Evolutionary conservation across 1,139 yeast species (phyloP).

Genomic region (Komagataea norvegica): DNA sequence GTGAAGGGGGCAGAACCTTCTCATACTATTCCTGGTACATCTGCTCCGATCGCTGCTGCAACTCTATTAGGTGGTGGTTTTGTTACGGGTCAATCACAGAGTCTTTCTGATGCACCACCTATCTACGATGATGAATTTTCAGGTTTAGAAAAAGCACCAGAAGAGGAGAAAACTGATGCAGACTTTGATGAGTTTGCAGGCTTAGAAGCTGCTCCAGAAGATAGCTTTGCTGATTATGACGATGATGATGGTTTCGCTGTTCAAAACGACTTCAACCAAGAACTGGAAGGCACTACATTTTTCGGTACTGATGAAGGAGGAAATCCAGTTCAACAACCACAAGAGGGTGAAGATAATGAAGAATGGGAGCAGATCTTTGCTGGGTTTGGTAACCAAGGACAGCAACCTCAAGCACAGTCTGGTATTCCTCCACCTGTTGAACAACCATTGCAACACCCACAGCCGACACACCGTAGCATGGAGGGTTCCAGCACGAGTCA

Average conservation of each 20-base stretch:
- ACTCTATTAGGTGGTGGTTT: conserved; percentile 6
- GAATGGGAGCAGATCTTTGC: conserved; percentile 96
- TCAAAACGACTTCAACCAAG: conserved; percentile 27
- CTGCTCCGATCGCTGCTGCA: conserved; percentile 13
- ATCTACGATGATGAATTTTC: conserved; percentile 42
- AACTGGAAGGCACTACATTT: conserved; percentile 33
- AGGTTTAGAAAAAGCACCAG: conserved; percentile 43
- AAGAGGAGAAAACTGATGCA: conserved; percentile 31
- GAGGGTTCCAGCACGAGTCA: conserved; percentile 13
- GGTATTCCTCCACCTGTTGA: conserved; percentile 14
- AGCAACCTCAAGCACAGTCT: conserved; percentile 14
- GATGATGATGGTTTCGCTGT: conserved; percentile 31
- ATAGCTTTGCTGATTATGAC: conserved; percentile 31
- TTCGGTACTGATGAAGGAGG: conserved; percentile 30
- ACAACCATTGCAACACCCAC: conserved; percentile 14
- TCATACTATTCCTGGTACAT: conserved; percentile 8
- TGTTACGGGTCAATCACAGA: neutral
- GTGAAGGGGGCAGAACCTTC: conserved; percentile 1
- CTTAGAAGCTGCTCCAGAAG: conserved; percentile 44
- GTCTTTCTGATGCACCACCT: neutral
- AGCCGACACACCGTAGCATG: conserved; percentile 11
- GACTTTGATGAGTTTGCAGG: conserved; percentile 45
- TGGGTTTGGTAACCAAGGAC: conserved; percentile 61
- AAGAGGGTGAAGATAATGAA: conserved; percentile 40
- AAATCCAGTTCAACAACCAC: conserved; percentile 4